Evolutionary conservation across 2,329 filamentous ascomycete genomes (phyloP).

Genomic region (Xylaria arbuscula): DNA sequence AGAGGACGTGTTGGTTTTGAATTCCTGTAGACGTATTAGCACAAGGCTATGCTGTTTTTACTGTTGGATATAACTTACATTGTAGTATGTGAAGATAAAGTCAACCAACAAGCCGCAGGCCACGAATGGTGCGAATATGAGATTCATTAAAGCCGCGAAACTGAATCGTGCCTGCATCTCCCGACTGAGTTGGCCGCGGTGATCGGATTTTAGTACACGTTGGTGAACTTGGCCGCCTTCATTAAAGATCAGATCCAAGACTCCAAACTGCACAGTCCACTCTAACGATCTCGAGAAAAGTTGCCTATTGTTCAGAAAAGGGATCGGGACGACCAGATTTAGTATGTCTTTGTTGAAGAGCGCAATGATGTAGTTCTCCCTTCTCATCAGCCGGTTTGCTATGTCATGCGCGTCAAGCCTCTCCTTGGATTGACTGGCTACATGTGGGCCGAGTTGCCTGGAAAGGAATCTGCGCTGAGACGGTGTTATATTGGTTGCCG

Average conservation of each 20-base stretch:
- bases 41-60: not conserved
- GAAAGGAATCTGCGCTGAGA: slow-evolving; percentile 61
- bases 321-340: slow-evolving; percentile 85
- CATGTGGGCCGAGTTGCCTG: slow-evolving; percentile 67
- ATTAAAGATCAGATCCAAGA: slow-evolving; percentile 95
- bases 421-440: slow-evolving; percentile 90
- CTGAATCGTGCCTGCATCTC: slow-evolving; percentile 81
- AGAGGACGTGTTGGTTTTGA: slow-evolving; percentile 90
- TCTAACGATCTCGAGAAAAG: slow-evolving; percentile 90
- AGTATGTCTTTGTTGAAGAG: slow-evolving; percentile 97
- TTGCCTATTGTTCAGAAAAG: slow-evolving; percentile 81
- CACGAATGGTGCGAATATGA: slow-evolving; percentile 86
- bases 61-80: slow-evolving; percentile 62
- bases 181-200: slow-evolving; percentile 80
- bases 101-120: slow-evolving; percentile 87
- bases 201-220: slow-evolving; percentile 84
- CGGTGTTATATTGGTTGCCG: slow-evolving; percentile 67
- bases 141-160: slow-evolving; percentile 86
- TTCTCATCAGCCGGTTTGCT: slow-evolving; percentile 94
- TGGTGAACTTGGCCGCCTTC: slow-evolving; percentile 87
- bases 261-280: slow-evolving; percentile 90
- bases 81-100: slow-evolving; percentile 96
- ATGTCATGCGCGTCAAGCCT: slow-evolving; percentile 96
- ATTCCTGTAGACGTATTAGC: slow-evolving; percentile 72
- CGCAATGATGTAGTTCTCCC: slow-evolving; percentile 96